Evolutionary conservation across 805 yeast species (phyloP), one percentile per base, ranked within the genome.

Genomic region (Candida khao-thaluensis): DNA sequence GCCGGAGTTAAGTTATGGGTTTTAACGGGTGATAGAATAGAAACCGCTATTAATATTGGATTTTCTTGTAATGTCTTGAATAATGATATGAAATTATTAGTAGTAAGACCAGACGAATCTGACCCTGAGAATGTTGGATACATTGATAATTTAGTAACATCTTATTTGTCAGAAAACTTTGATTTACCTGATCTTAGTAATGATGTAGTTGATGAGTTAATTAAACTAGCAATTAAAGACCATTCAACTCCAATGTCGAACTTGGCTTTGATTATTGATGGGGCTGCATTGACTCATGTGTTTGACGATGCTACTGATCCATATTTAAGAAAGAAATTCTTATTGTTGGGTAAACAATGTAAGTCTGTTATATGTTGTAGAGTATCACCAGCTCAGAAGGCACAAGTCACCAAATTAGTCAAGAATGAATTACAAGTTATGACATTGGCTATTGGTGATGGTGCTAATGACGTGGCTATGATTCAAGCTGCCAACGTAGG

Each of bases 401-500:
- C 93, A 3, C 74, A 74, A 11, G 84, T 85, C 17, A 91, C 84
- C 16, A 70, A 66, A 44, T 60, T 81, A 65, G 89, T 85, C 18
- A 82, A 82, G 54, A 65, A 71, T 21, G 71, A 72, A 7, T 70
- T 85, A 49, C 72, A 74, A 35, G 93, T 85, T 23, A 82, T 83
- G 79, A 83, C 93, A 0, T 68, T 85, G 41, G 87, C 91, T 0
- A 79, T 85, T 56, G 95, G 95, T 22, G 95, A 85, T 56, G 95
- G 95, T 47, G 86, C 93, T 17, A 85, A 85, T 54, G 95, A 85
- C 58, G 93, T 85, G 35, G 85, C 93, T 7, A 85, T 85, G 95
- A 85, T 85, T 46, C 91, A 84, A 53, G 84, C 86, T 23, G 91
- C 95, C 4, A 82, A 85, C 56, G 79, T 85, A 23, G 95, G 95